phyloP scores from a whole-genome alignment of 2,329 filamentous ascomycete species.

The Colletotrichum limetticola region DNA sequence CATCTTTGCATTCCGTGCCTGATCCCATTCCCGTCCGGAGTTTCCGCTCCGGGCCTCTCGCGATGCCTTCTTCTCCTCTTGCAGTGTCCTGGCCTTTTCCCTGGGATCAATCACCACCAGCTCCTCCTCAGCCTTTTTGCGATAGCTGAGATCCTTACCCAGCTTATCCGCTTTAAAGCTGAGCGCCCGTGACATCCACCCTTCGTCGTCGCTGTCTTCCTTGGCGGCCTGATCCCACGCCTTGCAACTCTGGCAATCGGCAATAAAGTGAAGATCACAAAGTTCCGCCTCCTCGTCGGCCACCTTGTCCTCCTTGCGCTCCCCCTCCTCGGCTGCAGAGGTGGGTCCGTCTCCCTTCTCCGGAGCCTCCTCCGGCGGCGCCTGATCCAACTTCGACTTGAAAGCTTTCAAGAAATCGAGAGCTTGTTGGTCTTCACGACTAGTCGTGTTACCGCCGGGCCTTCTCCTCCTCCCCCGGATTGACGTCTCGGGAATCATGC shows the following conservation, averaged over 20 bases:
- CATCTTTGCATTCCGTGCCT: constrained; percentile 67
- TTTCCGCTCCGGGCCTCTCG: constrained; percentile 63
- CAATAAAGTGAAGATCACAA: constrained; percentile 96
- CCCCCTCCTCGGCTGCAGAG: constrained; percentile 40
- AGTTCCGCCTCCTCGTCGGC: constrained; percentile 78
- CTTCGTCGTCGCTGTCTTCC: constrained; percentile 69
- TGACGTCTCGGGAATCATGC: constrained; percentile 79
- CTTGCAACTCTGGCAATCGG: constrained; percentile 91
- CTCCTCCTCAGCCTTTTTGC: constrained; percentile 90
- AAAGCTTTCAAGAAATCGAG: constrained; percentile 83
- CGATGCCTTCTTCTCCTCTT: constrained; percentile 70
- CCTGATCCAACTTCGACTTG: constrained; percentile 76
- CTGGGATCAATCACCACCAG: constrained; percentile 92
- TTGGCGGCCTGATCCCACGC: constrained; percentile 79
- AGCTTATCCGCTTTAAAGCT: constrained; percentile 90
- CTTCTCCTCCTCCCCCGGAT: constrained; percentile 77
- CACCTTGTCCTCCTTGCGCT: constrained; percentile 38
- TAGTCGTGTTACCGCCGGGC: constrained; percentile 63
- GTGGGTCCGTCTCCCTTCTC: constrained; percentile 46
- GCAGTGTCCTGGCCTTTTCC: constrained; percentile 80
- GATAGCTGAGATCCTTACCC: constrained; percentile 92
- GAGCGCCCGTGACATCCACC: constrained; percentile 88
- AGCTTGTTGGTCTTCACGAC: constrained; percentile 70
- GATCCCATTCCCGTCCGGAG: constrained; percentile 69
- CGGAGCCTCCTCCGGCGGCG: constrained; percentile 53